Evolutionary conservation across 2,329 filamentous ascomycete species (phyloP).

Genomic region (Fusarium continuum): DNA sequence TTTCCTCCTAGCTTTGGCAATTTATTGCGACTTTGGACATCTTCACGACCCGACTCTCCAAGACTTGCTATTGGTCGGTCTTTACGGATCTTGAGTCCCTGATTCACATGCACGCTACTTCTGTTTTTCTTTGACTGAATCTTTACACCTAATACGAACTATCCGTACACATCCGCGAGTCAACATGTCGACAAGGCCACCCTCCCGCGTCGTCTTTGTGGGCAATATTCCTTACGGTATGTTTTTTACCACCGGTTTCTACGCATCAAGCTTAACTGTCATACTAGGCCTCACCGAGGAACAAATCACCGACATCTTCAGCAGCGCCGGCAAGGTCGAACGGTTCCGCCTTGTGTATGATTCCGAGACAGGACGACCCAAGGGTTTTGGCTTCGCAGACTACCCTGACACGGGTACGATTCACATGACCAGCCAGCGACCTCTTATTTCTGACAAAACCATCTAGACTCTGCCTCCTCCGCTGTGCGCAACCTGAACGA

Average conservation of each 20-base stretch:
- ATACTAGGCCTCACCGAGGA: constrained; percentile 89
- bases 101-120: not conserved
- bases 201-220: constrained; percentile 82
- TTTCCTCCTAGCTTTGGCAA: constrained; percentile 21
- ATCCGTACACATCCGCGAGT: not conserved
- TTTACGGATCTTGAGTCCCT: not conserved
- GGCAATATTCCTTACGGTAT: constrained; percentile 86
- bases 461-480: constrained; percentile 79
- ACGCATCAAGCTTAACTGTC: constrained; percentile 33
- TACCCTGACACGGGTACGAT: constrained; percentile 85
- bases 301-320: constrained; percentile 94
- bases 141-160: not conserved
- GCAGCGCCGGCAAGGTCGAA: constrained; percentile 86
- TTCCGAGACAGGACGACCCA: constrained; percentile 91
- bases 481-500: constrained; percentile 96
- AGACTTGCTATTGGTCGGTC: not conserved
- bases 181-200: constrained; percentile 75
- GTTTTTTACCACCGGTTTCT: constrained; percentile 14
- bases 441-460: constrained; percentile 22
- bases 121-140: not conserved
- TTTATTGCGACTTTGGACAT: constrained; percentile 8
- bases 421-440: not conserved
- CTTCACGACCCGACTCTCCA: not conserved
- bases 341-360: constrained; percentile 96
- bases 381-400: constrained; percentile 96